Evolutionary conservation across 75 land plant genomes (phyloP).

Genomic region (Chamaecyparis obtusa): DNA sequence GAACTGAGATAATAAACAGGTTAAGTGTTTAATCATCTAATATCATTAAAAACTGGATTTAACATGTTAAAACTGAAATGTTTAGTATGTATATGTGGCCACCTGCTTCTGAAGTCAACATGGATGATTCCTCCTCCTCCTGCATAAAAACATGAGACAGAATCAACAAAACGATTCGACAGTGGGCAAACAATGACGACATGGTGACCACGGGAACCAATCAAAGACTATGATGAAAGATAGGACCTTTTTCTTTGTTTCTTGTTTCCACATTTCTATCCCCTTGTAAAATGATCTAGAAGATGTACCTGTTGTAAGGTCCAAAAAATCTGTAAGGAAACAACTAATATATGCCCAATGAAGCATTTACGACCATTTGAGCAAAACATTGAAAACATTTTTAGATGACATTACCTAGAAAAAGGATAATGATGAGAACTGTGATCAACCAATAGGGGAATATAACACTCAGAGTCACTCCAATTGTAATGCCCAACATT

Average conservation of each 20-base stretch:
- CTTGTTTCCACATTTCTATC: constrained; percentile 69
- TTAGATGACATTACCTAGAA: constrained; percentile 31
- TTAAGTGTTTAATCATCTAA: background rate
- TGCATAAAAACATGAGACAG: background rate
- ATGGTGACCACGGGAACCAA: background rate
- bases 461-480: constrained; percentile 74
- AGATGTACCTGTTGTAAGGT: constrained; percentile 51
- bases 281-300: constrained; percentile 63
- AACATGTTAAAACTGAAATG: background rate
- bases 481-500: constrained; percentile 79
- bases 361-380: constrained; percentile 2
- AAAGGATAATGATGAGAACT: constrained; percentile 68
- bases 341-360: background rate
- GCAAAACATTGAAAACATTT: background rate
- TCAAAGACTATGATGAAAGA: background rate
- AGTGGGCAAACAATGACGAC: background rate
- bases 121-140: background rate
- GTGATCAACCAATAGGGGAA: constrained; percentile 92
- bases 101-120: background rate
- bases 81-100: background rate
- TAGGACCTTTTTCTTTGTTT: constrained; percentile 47
- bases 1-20: constrained; percentile 17
- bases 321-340: background rate
- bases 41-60: background rate
- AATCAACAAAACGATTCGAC: background rate